Evolutionary conservation across 306 rosid species (phyloP).

Genomic region (Trifolium subterraneum): DNA sequence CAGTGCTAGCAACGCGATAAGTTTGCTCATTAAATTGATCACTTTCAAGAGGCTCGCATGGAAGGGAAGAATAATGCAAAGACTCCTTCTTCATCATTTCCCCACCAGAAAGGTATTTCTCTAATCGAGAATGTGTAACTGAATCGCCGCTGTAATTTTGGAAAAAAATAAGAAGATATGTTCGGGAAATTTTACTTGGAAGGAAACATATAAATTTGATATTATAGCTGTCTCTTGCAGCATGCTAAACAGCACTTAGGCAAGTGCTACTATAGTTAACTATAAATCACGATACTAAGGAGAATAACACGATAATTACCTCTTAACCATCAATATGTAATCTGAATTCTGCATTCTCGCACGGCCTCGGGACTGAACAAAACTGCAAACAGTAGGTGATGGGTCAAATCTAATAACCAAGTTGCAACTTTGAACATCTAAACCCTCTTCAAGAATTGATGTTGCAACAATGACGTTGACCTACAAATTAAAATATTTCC

Average conservation of each 20-base stretch:
- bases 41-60: slow-evolving; percentile 54
- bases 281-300: background rate
- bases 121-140: slow-evolving; percentile 61
- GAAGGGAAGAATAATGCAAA: slow-evolving; percentile 61
- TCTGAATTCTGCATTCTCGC: slow-evolving; percentile 83
- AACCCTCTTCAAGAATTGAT: slow-evolving; percentile 91
- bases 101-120: slow-evolving; percentile 69
- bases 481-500: slow-evolving; percentile 48
- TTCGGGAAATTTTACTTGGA: background rate
- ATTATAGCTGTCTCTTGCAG: background rate
- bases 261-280: background rate
- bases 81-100: slow-evolving; percentile 78
- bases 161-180: slow-evolving; percentile 14
- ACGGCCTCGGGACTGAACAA: slow-evolving; percentile 92
- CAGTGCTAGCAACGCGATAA: slow-evolving; percentile 75
- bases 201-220: slow-evolving; percentile 9
- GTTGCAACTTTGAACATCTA: slow-evolving; percentile 87
- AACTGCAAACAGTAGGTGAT: slow-evolving; percentile 77
- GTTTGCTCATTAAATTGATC: slow-evolving; percentile 49
- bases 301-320: slow-evolving; percentile 44
- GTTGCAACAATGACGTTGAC: slow-evolving; percentile 90
- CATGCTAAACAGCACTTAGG: slow-evolving; percentile 7
- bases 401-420: slow-evolving; percentile 92
- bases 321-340: slow-evolving; percentile 76
- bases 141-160: slow-evolving; percentile 67